These are phyloP conservation scores for Phytopythium helicoides DNA, from an alignment of 352 stramenopile genomes.

Conservation along the genomic window DNA sequence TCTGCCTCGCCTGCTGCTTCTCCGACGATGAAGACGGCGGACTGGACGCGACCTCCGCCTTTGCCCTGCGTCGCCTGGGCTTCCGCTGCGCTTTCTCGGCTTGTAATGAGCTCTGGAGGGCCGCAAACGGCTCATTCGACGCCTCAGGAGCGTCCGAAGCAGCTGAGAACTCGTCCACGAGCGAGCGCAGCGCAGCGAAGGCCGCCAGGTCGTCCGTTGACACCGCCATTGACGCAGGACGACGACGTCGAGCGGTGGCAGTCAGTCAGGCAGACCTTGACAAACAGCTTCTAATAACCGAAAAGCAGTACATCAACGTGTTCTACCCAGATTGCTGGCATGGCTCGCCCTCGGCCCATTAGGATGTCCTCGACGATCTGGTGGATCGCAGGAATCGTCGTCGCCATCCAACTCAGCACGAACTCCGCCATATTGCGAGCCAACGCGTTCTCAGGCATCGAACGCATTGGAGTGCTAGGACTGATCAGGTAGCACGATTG, in stretches of 20 bases:
- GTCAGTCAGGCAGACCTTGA: neutral
- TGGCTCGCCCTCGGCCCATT: constrained; percentile 16
- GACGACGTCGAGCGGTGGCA: no score
- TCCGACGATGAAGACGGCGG: neutral
- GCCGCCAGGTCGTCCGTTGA: neutral
- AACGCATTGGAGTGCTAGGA: constrained; percentile 30
- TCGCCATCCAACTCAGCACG: constrained; percentile 27
- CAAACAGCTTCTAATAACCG: neutral
- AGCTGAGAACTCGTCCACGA: constrained; percentile 3
- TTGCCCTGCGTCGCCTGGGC: neutral
- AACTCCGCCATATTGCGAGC: constrained; percentile 33
- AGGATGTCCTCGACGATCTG: constrained; percentile 52
- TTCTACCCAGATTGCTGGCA: neutral
- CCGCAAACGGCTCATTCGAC: no score
- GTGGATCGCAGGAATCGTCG: constrained; percentile 34
- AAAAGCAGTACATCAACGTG: neutral
- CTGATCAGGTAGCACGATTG: constrained; percentile 61
- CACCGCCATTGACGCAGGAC: neutral
- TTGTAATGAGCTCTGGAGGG: no score
- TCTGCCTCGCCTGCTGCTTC: constrained; percentile 14
- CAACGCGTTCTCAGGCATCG: constrained; percentile 17
- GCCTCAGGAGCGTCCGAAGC: neutral
- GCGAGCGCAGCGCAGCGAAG: constrained; percentile 2
- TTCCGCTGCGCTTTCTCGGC: neutral
- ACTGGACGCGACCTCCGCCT: neutral